Evolutionary conservation across 176 grass and related monocot species (phyloP).

Genomic region (Triticum aestivum): IWGSC_CS_RefSeq_v2.1 NC_057802.1:9703346-9703845

Average conservation of each 20-base stretch:
- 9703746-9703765: background rate
- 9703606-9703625: background rate
- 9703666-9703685: background rate
- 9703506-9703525: background rate
- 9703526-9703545: background rate
- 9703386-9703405: constrained; percentile 1
- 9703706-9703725: background rate
- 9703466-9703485: background rate
- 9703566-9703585: background rate
- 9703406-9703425: background rate
- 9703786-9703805: background rate
- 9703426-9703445: too few species aligned
- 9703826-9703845: background rate
- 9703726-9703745: background rate
- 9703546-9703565: background rate
- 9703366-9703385: background rate
- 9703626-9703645: background rate
- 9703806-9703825: background rate
- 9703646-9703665: background rate
- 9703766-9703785: background rate
- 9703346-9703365: constrained; percentile 28
- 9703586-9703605: background rate
- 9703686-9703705: background rate
- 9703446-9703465: background rate
- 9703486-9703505: background rate